Conservation (phyloP, 2,329 filamentous ascomycete genomes). For the Phialophora chinensis region DNA sequence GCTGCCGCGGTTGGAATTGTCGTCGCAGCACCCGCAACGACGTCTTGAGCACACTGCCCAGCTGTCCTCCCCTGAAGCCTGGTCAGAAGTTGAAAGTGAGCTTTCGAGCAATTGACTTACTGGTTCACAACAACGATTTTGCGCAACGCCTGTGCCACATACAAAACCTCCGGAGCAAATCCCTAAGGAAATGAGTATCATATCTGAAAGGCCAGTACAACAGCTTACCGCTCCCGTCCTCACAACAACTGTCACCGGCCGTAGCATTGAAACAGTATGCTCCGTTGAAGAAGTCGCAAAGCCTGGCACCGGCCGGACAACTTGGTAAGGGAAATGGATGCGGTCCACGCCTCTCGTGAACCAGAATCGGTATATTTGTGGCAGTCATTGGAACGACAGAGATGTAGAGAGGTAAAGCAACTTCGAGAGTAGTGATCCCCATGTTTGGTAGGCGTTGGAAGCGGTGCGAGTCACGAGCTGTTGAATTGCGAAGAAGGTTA, state of each 20-base stretch:
- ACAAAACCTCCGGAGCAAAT: constrained; percentile 24
- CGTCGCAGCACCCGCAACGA: constrained; percentile 12
- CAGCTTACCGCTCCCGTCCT: constrained; percentile 25
- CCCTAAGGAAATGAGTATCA: constrained; percentile 7
- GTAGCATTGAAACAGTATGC: constrained; percentile 24
- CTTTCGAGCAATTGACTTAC: constrained; percentile 11
- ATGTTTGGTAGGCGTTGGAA: neutral
- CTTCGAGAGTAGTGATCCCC: neutral
- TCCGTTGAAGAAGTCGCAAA: constrained; percentile 26
- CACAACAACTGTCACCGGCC: constrained; percentile 24
- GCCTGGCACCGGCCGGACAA: constrained; percentile 19
- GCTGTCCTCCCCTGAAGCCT: constrained; percentile 11
- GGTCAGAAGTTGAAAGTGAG: constrained; percentile 1
- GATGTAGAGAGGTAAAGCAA: neutral
- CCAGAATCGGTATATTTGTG: neutral
- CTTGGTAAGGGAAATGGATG: constrained; percentile 3
- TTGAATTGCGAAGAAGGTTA: neutral
- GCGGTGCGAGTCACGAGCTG: neutral
- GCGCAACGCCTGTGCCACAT: constrained; percentile 27
- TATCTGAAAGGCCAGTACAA: neutral
- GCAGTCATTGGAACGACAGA: neutral
- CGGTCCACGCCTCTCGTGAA: constrained; percentile 1
- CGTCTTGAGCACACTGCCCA: constrained; percentile 21
- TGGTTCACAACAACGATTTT: constrained; percentile 26
- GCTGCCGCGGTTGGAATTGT: constrained; percentile 9